phyloP scores from a whole-genome alignment of 2,329 filamentous ascomycete genomes.

The Fusarium sp. region DNA sequence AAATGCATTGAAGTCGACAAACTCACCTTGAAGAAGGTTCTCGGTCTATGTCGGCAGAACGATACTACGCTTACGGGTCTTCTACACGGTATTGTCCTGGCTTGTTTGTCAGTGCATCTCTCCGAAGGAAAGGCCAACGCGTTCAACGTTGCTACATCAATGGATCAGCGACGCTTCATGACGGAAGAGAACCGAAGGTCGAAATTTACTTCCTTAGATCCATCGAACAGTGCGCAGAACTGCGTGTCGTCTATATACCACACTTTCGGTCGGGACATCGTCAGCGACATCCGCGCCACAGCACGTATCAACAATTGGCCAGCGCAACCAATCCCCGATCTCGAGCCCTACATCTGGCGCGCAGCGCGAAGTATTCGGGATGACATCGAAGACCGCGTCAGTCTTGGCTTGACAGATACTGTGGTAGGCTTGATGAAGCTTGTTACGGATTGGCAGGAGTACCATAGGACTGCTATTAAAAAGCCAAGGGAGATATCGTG shows the following conservation, averaged over 20 bases:
- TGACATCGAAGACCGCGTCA: background rate
- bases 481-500: conserved; percentile 10
- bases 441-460: conserved; percentile 3
- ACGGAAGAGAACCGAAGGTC: background rate
- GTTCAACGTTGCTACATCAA: background rate
- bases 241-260: background rate
- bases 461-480: background rate
- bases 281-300: background rate
- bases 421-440: background rate
- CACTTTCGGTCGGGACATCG: background rate
- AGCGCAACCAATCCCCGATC: background rate
- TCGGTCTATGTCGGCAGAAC: background rate
- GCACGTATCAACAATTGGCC: conserved; percentile 10
- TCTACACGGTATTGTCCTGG: background rate
- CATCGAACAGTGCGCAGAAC: background rate
- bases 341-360: conserved; percentile 2
- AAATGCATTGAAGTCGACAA: background rate
- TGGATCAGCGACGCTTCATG: background rate
- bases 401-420: background rate
- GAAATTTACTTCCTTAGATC: background rate
- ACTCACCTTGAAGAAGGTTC: background rate
- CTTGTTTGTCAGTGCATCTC: background rate
- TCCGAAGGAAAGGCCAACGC: background rate
- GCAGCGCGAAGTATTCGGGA: background rate
- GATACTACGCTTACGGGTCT: conserved; percentile 5